These are phyloP conservation scores for Pythium folliculosum DNA, from an alignment of 352 stramenopile species.

Conservation along the genomic window DNA sequence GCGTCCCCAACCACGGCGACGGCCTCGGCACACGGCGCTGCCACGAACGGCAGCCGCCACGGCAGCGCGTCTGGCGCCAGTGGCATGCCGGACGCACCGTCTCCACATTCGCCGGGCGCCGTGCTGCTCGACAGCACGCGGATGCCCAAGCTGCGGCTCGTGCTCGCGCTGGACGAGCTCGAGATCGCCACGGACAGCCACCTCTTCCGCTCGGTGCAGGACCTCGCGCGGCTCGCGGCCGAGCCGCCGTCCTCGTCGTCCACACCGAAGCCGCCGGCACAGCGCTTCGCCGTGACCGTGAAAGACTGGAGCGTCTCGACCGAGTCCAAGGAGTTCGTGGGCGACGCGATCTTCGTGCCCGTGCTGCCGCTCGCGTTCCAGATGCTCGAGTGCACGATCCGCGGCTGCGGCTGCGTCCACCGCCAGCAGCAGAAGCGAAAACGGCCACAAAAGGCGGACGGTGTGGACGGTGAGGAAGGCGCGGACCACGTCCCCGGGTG, in stretches of 20 bases:
- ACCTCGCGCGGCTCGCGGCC: constrained; percentile 15
- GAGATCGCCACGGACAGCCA: constrained; percentile 50
- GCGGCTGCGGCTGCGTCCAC: constrained; percentile 52
- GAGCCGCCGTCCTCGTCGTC: no score
- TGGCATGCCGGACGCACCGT: not conserved
- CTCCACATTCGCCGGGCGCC: no score
- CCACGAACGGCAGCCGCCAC: constrained; percentile 1
- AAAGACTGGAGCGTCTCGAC: constrained; percentile 53
- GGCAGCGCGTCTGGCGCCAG: not conserved
- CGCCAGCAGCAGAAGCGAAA: constrained; percentile 7
- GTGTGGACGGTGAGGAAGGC: not conserved
- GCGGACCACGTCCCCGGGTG: not conserved
- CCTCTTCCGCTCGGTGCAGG: constrained; percentile 31
- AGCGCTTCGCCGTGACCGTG: constrained; percentile 34
- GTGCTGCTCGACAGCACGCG: constrained; percentile 25
- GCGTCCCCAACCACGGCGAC: not conserved
- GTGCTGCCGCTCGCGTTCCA: constrained; percentile 65
- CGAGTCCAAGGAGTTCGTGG: constrained; percentile 64
- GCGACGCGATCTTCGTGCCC: constrained; percentile 63
- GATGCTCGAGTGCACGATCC: constrained; percentile 70
- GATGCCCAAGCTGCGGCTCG: constrained; percentile 36
- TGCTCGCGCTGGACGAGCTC: constrained; percentile 52
- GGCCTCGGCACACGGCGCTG: no score
- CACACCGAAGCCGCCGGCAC: constrained; percentile 7
- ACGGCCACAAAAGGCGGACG: not conserved